Conservation (phyloP, 1,284 basidiomycete species). For the Jaminaea rosea region DNA sequence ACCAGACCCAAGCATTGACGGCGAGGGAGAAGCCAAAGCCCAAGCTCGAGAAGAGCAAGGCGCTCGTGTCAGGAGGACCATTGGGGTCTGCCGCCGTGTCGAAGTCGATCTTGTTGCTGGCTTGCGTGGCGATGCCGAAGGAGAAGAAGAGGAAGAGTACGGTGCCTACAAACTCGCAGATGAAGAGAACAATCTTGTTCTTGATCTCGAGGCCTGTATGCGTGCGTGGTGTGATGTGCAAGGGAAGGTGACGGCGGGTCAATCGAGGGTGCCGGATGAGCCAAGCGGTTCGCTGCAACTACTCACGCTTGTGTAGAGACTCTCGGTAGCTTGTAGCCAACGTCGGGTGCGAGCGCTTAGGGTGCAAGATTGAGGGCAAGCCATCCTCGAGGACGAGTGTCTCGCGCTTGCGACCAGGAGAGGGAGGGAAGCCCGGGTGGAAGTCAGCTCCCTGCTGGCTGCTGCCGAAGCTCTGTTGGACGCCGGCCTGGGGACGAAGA, state of each 20-base stretch:
- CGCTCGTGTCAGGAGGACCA: slow-evolving; percentile 23
- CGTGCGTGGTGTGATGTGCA: no score
- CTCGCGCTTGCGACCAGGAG: not conserved
- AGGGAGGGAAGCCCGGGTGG: no score
- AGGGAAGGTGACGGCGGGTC: no score
- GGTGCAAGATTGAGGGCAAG: not conserved
- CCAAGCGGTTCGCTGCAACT: no score
- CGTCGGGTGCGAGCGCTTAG: no score
- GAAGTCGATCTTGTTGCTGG: slow-evolving; percentile 11
- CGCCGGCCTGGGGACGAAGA: no score
- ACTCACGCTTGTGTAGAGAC: not conserved
- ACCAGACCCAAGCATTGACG: slow-evolving; percentile 22
- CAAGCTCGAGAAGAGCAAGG: slow-evolving; percentile 50
- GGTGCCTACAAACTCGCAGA: slow-evolving; percentile 52
- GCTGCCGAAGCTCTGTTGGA: no score
- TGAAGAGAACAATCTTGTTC: slow-evolving; percentile 50
- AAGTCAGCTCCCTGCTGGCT: no score
- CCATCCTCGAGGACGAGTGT: not conserved
- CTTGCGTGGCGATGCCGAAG: slow-evolving; percentile 29
- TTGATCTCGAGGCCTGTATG: slow-evolving; percentile 54
- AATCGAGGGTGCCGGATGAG: no score
- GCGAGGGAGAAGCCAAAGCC: slow-evolving; percentile 51
- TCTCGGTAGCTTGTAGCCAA: no score
- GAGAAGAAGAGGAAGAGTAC: slow-evolving; percentile 45
- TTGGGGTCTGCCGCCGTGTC: slow-evolving; percentile 8